Conservation (phyloP, 2,329 filamentous ascomycete species). For the Arthroderma uncinatum region DNA sequence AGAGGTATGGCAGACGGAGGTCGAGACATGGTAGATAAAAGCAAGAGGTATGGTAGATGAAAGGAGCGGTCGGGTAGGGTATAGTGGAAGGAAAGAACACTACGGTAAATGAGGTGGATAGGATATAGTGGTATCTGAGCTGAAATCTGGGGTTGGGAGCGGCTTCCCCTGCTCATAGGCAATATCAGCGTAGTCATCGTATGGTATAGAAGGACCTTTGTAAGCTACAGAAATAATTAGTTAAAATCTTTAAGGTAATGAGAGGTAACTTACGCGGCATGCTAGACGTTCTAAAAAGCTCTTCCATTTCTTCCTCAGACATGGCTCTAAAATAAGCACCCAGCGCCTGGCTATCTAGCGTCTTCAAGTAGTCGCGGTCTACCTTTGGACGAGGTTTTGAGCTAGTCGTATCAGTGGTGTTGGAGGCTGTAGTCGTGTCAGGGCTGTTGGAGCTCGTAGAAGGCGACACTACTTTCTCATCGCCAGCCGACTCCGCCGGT, state of each 20-base stretch:
- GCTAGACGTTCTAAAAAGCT: neutral
- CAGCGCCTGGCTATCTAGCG: neutral
- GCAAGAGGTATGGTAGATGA: too few species aligned
- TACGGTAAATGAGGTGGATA: too few species aligned
- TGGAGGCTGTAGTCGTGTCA: neutral
- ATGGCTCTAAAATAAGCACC: neutral
- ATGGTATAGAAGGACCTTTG: slow-evolving; percentile 1
- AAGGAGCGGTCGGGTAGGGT: too few species aligned
- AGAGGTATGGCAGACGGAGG: too few species aligned
- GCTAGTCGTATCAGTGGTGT: neutral
- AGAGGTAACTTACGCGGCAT: neutral
- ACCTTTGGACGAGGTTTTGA: neutral
- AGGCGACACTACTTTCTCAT: slow-evolving; percentile 1
- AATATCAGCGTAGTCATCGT: slow-evolving; percentile 1
- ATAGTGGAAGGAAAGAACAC: too few species aligned
- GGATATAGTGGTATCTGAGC: neutral
- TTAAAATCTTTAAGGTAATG: neutral
- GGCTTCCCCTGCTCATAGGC: slow-evolving; percentile 2
- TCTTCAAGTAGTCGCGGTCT: slow-evolving; percentile 1
- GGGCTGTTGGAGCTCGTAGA: neutral
- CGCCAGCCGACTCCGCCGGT: neutral
- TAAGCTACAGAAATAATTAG: slow-evolving; percentile 2
- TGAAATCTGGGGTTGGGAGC: neutral
- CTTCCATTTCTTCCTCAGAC: neutral
- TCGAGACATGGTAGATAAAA: too few species aligned